phyloP scores from a whole-genome alignment of 2,329 filamentous ascomycete species.

The Dothideomycetes sp. region DNA sequence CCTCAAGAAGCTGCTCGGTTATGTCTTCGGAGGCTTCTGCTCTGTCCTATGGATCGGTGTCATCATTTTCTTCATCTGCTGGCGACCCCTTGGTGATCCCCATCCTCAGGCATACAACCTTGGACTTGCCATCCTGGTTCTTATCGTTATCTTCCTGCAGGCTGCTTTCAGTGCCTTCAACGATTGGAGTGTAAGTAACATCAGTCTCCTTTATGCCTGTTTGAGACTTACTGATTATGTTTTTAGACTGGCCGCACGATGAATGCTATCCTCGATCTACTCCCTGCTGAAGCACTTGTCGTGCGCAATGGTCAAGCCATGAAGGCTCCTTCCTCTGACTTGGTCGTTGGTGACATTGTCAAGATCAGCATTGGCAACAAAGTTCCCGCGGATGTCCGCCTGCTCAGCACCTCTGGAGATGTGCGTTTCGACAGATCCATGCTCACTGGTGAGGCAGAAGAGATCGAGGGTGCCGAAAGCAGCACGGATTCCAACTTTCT shows the following conservation, averaged over 20 bases:
- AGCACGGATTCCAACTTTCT: slow-evolving; percentile 34
- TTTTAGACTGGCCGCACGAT: slow-evolving; percentile 39
- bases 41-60: slow-evolving; percentile 40
- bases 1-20: slow-evolving; percentile 32
- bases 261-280: slow-evolving; percentile 39
- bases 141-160: slow-evolving; percentile 41
- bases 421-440: slow-evolving; percentile 36
- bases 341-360: slow-evolving; percentile 35
- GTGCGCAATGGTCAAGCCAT: slow-evolving; percentile 32
- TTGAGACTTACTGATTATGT: too few species aligned
- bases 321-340: slow-evolving; percentile 27
- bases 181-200: too few species aligned
- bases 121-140: slow-evolving; percentile 37
- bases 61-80: slow-evolving; percentile 42
- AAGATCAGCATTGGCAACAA: slow-evolving; percentile 34
- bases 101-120: slow-evolving; percentile 35
- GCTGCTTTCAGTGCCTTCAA: slow-evolving; percentile 40
- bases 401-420: slow-evolving; percentile 34
- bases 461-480: slow-evolving; percentile 34
- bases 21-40: slow-evolving; percentile 42
- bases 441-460: slow-evolving; percentile 36
- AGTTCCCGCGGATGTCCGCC: slow-evolving; percentile 35
- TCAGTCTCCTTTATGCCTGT: too few species aligned
- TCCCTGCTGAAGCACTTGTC: slow-evolving; percentile 37
- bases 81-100: slow-evolving; percentile 38